Percentiles rank a stretch among this genome's conserved stretches.
phyloP scores from a whole-genome alignment of 1,284 basidiomycete species.

The Puccinia novopanici region DNA sequence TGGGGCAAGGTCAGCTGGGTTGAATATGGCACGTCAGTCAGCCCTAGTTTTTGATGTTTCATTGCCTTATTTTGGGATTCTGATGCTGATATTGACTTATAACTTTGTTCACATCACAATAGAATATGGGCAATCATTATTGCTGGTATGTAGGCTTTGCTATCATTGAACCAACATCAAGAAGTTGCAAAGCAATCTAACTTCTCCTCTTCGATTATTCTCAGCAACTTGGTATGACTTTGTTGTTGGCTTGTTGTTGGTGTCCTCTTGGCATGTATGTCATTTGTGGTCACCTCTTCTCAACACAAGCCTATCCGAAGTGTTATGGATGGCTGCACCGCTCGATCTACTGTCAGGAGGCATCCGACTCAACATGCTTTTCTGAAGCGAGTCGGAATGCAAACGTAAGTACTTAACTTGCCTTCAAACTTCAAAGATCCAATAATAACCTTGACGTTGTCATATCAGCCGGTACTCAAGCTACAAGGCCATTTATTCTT shows the following conservation, averaged over 20 bases:
- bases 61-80: not conserved
- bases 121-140: conserved; percentile 66
- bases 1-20: conserved; percentile 69
- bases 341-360: conserved; percentile 82
- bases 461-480: conserved; percentile 35
- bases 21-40: conserved; percentile 48
- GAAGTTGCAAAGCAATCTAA: not conserved
- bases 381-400: conserved; percentile 83
- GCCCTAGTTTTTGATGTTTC: not conserved
- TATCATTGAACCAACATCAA: not conserved
- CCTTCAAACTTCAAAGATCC: conserved; percentile 47
- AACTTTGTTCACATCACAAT: not conserved
- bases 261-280: conserved; percentile 82
- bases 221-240: conserved; percentile 63
- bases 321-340: conserved; percentile 56
- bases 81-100: conserved; percentile 62
- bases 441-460: not conserved
- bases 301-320: conserved; percentile 78
- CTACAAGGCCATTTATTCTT: conserved; percentile 80
- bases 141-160: conserved; percentile 63
- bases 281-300: conserved; percentile 93
- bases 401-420: conserved; percentile 71
- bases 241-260: conserved; percentile 88
- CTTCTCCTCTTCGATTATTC: not conserved
- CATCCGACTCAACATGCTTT: conserved; percentile 82